Evolutionary conservation across 257 asterid species (phyloP).

Genomic region (Cinchona pubescens): DNA sequence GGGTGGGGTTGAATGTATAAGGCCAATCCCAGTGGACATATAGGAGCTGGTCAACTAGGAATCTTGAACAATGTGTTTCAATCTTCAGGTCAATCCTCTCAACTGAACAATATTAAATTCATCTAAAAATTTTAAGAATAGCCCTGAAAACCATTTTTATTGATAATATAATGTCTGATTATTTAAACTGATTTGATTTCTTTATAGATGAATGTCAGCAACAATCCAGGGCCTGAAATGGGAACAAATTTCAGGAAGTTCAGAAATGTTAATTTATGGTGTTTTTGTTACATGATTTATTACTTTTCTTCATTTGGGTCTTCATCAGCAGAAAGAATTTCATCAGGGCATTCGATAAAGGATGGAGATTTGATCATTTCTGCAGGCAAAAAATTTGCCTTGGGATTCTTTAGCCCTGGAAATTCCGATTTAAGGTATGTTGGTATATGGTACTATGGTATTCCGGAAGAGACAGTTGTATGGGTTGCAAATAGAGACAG

Average conservation of each 20-base stretch:
- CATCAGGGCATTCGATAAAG: slow-evolving; percentile 23
- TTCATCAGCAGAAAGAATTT: slow-evolving; percentile 37
- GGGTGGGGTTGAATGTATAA: not conserved
- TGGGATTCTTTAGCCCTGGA: slow-evolving; percentile 70
- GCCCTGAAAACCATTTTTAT: slow-evolving; percentile 6
- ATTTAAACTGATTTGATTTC: not conserved
- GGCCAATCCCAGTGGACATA: slow-evolving; percentile 15
- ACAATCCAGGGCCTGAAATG: slow-evolving; percentile 21
- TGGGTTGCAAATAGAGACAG: slow-evolving; percentile 79
- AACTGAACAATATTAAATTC: slow-evolving; percentile 22
- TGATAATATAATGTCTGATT: not conserved
- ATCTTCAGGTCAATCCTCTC: slow-evolving; percentile 26
- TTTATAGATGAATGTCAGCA: slow-evolving; percentile 11
- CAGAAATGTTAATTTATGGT: slow-evolving; percentile 8
- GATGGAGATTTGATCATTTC: slow-evolving; percentile 60
- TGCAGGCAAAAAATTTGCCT: slow-evolving; percentile 29
- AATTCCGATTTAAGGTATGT: slow-evolving; percentile 45
- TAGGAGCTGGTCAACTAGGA: slow-evolving; percentile 39
- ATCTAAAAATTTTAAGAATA: slow-evolving; percentile 3
- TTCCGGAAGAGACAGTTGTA: slow-evolving; percentile 35
- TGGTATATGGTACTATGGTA: slow-evolving; percentile 58
- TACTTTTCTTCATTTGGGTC: slow-evolving; percentile 22
- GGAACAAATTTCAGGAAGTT: slow-evolving; percentile 14
- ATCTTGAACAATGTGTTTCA: slow-evolving; percentile 34
- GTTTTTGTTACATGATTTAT: slow-evolving; percentile 9